A percentile compares a stretch with the other conserved stretches of the same genome.
Conservation (phyloP, 176 grass and related monocot genomes). For the Oryza longistaminata region DNA sequence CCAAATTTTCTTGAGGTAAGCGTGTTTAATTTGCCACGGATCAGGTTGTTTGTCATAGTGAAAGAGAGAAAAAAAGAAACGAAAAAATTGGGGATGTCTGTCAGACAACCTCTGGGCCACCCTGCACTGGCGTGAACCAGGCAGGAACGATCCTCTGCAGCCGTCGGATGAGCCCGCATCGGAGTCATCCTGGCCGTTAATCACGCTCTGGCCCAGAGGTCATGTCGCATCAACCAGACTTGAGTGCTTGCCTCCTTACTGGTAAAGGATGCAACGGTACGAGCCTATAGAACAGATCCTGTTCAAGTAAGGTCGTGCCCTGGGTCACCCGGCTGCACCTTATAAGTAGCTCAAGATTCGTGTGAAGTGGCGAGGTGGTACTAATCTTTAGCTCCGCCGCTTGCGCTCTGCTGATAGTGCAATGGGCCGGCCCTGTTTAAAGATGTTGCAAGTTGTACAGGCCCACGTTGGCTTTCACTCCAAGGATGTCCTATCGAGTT, state of each 20-base stretch:
- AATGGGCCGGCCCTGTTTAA: too few species aligned
- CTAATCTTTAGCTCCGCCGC: background rate
- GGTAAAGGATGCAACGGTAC: background rate
- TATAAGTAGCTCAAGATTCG: background rate
- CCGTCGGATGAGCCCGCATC: background rate
- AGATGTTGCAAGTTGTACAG: too few species aligned
- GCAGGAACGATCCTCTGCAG: background rate
- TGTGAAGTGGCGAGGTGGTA: background rate
- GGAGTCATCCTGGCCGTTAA: too few species aligned
- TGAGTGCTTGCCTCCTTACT: background rate
- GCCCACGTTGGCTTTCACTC: too few species aligned
- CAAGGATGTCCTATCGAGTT: too few species aligned
- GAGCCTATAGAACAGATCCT: slow-evolving; percentile 31
- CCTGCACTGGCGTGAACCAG: too few species aligned
- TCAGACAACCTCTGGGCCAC: too few species aligned
- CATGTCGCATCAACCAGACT: slow-evolving; percentile 5
- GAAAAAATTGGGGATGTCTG: too few species aligned
- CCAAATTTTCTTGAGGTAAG: too few species aligned
- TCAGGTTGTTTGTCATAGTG: too few species aligned
- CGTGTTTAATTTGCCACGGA: too few species aligned
- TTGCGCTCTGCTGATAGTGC: background rate
- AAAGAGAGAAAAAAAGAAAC: too few species aligned
- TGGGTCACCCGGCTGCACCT: background rate
- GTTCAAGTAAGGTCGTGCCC: background rate
- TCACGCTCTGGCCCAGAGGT: background rate